Conservation (phyloP, 2,329 filamentous ascomycete genomes). For the Alternaria viburni region DNA sequence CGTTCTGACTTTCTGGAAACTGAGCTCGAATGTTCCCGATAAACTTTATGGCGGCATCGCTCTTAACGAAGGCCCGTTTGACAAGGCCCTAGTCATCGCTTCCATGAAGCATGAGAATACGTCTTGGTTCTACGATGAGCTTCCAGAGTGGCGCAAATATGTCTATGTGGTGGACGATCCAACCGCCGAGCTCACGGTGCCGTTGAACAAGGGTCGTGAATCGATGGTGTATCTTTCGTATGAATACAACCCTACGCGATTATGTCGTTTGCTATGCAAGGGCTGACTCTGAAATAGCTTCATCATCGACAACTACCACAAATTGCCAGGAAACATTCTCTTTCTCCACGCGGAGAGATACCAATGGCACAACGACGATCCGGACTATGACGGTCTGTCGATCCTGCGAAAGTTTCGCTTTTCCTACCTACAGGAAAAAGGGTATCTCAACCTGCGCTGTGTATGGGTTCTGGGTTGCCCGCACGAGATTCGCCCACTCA, state of each 20-base stretch:
- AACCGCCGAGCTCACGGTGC: background rate
- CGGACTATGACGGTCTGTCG: background rate
- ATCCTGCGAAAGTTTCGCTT: background rate
- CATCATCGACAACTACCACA: background rate
- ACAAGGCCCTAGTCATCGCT: background rate
- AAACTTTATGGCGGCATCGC: background rate
- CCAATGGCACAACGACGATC: background rate
- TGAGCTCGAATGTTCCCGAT: background rate
- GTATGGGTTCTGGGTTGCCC: background rate
- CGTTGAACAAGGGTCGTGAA: background rate
- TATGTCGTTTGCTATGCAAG: background rate
- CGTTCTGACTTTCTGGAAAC: background rate
- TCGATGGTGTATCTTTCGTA: background rate
- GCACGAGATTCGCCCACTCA: background rate
- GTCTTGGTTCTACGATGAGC: background rate
- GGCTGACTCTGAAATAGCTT: background rate
- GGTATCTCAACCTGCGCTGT: background rate
- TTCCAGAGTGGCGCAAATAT: background rate
- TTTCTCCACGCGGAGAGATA: background rate
- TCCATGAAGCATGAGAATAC: background rate
- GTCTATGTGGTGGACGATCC: background rate
- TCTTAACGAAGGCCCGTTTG: background rate
- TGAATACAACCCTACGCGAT: background rate
- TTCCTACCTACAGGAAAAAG: background rate
- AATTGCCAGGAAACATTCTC: background rate